Base-by-base conservation (phyloP, 768 basidiomycete genomes). In the Agrocybe chaxingu region DNA sequence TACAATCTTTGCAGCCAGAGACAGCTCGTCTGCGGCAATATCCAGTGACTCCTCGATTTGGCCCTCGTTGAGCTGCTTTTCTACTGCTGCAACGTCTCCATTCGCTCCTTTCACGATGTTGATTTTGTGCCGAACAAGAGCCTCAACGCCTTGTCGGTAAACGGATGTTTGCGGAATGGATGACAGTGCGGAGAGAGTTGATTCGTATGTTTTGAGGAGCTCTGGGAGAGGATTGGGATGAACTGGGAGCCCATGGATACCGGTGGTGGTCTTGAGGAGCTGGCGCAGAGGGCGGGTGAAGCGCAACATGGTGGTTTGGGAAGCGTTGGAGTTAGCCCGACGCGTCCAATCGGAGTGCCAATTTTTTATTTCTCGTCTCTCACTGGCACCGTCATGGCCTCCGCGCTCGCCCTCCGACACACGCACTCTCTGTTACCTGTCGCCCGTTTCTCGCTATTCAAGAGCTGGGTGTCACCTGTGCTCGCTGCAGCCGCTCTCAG, bases 131-230 rank as follows among this genome's bases (percentile, higher is more conserved):
- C 80, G 80, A n/a, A 85, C 88, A 60, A 95, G 79, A 7, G 88
- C 86, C 69, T 95, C 91, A 30, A 83, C 84, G 47, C 89, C 85
- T 69, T 96, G 93, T 51, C 91, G 84, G 72, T 98, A 98, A 41
- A 92, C 84, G 57, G 91, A 89, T 45, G 85, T 80, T 54, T 76
- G 67, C n/a, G 95, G 95, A 53, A 97, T 80, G 49, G 77, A 68
- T 7, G 78, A 70, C 45, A 96, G 80, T 5, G 77, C 68, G 30
- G 79, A 66, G 47, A 97, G 82, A 5, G 94, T 97, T 45, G 80
- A 74, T 62, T 85, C 72, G 75, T 95, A 96, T 42, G 85, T 86
- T 59, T 79, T 71, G 47, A 75, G 65, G 56, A 98, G 81, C 50
- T 79, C 83, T 9, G 92, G 90, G 13, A 98, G 76, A 8, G 95